phyloP scores from a whole-genome alignment of 2,329 filamentous ascomycete genomes.

The Cadophora malorum region DNA sequence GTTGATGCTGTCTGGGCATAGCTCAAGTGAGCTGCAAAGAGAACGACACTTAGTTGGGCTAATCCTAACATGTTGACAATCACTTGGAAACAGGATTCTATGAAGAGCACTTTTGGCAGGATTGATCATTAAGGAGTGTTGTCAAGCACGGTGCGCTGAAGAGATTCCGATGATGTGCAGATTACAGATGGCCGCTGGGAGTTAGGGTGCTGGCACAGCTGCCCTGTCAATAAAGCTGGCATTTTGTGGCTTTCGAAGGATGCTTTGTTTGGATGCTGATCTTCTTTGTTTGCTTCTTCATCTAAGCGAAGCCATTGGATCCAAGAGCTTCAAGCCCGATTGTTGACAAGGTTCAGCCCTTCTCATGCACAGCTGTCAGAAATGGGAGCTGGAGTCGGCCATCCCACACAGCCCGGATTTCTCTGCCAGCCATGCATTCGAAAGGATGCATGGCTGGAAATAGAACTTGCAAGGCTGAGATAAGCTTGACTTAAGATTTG shows the following conservation, averaged over 20 bases:
- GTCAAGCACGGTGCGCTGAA: constrained; percentile 2
- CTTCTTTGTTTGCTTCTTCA: constrained; percentile 20
- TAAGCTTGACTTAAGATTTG: not conserved
- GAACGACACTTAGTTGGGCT: not conserved
- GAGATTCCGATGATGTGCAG: constrained; percentile 6
- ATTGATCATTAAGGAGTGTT: constrained; percentile 2
- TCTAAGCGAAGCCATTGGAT: constrained; percentile 19
- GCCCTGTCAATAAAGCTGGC: constrained; percentile 5
- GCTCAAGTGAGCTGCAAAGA: not conserved
- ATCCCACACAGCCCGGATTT: constrained; percentile 14
- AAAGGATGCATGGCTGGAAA: constrained; percentile 9
- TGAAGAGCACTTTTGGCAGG: not conserved
- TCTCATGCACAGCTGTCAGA: not conserved
- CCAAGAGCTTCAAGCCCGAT: constrained; percentile 13
- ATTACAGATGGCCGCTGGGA: not conserved
- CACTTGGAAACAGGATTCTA: not conserved
- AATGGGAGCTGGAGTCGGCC: not conserved
- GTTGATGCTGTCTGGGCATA: constrained; percentile 10
- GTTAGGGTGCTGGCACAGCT: constrained; percentile 3
- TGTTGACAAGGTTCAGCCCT: constrained; percentile 1
- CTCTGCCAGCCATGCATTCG: not conserved
- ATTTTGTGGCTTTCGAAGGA: constrained; percentile 20
- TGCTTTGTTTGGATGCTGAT: constrained; percentile 20
- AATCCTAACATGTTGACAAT: constrained; percentile 5
- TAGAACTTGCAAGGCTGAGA: constrained; percentile 2